phyloP scores from a whole-genome alignment of 345 rosid species.

The Salix exigua region DNA sequence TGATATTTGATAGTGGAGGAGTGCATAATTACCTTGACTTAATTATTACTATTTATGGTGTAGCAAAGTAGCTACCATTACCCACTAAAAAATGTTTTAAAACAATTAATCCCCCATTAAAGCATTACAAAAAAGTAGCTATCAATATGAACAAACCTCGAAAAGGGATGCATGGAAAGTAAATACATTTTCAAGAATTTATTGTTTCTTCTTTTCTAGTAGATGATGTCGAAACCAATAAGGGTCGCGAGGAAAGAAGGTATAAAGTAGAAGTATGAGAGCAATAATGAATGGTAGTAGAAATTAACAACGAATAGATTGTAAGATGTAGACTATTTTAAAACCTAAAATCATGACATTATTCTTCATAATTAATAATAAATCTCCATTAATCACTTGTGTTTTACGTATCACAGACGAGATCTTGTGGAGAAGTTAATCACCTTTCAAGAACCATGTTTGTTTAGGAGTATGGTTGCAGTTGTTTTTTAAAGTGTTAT shows the following conservation, averaged over 20 bases:
- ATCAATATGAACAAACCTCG: neutral
- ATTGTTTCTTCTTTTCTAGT: neutral
- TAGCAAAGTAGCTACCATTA: neutral
- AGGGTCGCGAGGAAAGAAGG: neutral
- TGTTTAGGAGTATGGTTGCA: fast-evolving
- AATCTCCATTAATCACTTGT: neutral
- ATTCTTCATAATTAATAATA: neutral
- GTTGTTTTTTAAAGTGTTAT: too few relatives aligned
- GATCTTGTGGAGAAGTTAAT: too few relatives aligned
- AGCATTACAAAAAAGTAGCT: neutral
- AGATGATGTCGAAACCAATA: neutral
- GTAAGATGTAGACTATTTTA: neutral
- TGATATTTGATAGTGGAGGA: neutral
- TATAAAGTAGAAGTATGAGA: neutral
- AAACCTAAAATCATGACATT: neutral
- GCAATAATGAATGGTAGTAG: neutral
- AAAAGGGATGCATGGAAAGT: neutral
- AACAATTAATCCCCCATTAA: neutral
- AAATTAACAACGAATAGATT: neutral
- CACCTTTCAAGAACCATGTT: too few relatives aligned
- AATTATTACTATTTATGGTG: neutral
- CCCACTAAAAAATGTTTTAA: neutral
- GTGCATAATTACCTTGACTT: neutral
- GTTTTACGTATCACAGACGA: too few relatives aligned
- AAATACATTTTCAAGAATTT: neutral